These are phyloP conservation scores for Geranomyces variabilis DNA, from an alignment of 192 early-diverging fungal species.

Conservation along the genomic window DNA sequence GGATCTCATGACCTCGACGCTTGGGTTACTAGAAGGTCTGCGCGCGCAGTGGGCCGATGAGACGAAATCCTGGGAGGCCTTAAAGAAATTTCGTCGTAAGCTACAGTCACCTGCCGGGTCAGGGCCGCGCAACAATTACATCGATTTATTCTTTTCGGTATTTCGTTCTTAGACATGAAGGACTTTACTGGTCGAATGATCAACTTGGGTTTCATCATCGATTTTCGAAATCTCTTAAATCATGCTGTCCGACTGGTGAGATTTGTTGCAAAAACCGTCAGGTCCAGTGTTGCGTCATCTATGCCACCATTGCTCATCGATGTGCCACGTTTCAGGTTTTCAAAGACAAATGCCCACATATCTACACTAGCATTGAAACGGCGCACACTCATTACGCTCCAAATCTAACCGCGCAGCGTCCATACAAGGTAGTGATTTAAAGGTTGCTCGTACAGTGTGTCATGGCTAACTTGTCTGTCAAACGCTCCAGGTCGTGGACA, in stretches of 20 bases:
- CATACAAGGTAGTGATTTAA: conserved; percentile 9
- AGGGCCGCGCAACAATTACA: background rate
- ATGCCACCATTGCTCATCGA: too few relatives aligned
- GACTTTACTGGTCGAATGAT: conserved; percentile 12
- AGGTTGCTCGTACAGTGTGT: too few relatives aligned
- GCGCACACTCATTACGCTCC: conserved; percentile 20
- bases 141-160: conserved; percentile 4
- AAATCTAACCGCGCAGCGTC: background rate
- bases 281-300: too few relatives aligned
- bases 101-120: background rate
- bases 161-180: conserved; percentile 15
- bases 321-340: conserved; percentile 11
- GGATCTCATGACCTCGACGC: conserved; percentile 6
- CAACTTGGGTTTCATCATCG: conserved; percentile 33
- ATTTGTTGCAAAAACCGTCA: background rate
- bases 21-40: conserved; percentile 15
- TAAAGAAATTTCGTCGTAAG: conserved; percentile 30
- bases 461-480: too few relatives aligned
- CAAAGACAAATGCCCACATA: conserved; percentile 8
- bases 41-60: conserved; percentile 28
- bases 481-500: conserved; percentile 18
- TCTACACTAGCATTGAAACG: conserved; percentile 15
- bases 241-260: conserved; percentile 13
- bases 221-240: conserved; percentile 26
- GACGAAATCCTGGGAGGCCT: conserved; percentile 11